Evolutionary conservation across 129 eudicot genomes (phyloP).

Genomic region (Artemisia tridentata): DNA sequence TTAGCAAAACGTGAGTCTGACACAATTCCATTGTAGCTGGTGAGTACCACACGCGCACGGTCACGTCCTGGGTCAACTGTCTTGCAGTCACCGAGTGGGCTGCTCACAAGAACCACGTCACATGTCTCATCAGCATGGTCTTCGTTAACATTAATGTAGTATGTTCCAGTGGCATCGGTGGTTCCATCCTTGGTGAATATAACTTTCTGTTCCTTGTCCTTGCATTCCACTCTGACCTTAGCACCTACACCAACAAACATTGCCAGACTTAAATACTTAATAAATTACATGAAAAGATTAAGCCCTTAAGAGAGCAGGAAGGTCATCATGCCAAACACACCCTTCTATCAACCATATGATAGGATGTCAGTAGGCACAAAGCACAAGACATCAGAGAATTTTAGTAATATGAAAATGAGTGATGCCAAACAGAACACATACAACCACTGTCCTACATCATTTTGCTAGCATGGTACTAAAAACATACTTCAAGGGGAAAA

Average conservation of each 20-base stretch:
- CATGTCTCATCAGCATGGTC: conserved; percentile 53
- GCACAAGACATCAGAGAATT: too few relatives aligned
- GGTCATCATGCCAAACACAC: too few relatives aligned
- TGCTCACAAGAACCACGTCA: conserved; percentile 62
- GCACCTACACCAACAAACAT: conserved; percentile 40
- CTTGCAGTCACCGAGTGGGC: conserved; percentile 47
- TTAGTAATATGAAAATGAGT: too few relatives aligned
- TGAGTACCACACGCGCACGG: conserved; percentile 55
- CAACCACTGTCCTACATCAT: too few relatives aligned
- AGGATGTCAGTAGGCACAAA: too few relatives aligned
- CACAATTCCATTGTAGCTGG: conserved; percentile 57
- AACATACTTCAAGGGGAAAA: too few relatives aligned
- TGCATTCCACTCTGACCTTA: conserved; percentile 61
- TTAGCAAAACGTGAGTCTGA: conserved; percentile 50
- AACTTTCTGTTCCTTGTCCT: conserved; percentile 38
- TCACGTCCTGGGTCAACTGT: conserved; percentile 58
- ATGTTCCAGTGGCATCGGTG: conserved; percentile 58
- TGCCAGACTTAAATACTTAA: not conserved
- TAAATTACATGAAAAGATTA: not conserved
- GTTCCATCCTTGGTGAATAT: conserved; percentile 37
- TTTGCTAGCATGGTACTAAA: too few relatives aligned
- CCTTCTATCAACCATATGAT: too few relatives aligned
- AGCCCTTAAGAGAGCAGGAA: not conserved
- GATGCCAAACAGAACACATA: too few relatives aligned
- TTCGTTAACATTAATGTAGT: conserved; percentile 41